Evolutionary conservation across 129 eudicot genomes (phyloP).

Genomic region (Flaveria brownii): DNA sequence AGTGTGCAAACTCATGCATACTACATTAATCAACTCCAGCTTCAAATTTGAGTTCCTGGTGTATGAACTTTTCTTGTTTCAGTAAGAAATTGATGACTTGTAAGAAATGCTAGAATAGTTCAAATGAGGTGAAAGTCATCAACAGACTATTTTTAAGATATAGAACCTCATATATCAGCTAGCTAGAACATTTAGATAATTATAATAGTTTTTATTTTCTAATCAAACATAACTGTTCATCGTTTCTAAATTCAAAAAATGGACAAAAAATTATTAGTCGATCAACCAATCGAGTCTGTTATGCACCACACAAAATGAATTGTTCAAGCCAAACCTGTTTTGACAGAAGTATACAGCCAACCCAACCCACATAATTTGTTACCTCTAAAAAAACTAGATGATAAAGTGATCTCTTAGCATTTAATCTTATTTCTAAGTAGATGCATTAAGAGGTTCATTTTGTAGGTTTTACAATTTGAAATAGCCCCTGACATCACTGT

Average conservation of each 20-base stretch:
- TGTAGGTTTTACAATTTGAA: neutral
- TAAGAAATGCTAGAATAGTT: neutral
- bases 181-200: neutral
- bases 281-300: neutral
- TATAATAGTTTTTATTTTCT: neutral
- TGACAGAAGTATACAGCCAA: neutral
- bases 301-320: neutral
- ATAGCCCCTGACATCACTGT: too few species aligned
- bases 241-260: too few species aligned
- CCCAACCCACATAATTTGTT: neutral
- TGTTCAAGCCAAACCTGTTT: neutral
- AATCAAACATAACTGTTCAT: neutral
- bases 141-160: neutral
- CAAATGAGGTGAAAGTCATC: neutral
- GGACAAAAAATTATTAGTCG: neutral
- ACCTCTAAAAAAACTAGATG: neutral
- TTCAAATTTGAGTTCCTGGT: neutral
- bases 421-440: neutral
- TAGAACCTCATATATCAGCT: neutral
- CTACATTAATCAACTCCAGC: neutral
- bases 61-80: neutral
- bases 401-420: neutral
- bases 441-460: neutral
- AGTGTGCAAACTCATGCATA: slow-evolving; percentile 18
- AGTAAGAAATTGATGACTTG: neutral